Conservation (phyloP, 2,329 filamentous ascomycete genomes). For the Fusarium cyanostomum region DNA sequence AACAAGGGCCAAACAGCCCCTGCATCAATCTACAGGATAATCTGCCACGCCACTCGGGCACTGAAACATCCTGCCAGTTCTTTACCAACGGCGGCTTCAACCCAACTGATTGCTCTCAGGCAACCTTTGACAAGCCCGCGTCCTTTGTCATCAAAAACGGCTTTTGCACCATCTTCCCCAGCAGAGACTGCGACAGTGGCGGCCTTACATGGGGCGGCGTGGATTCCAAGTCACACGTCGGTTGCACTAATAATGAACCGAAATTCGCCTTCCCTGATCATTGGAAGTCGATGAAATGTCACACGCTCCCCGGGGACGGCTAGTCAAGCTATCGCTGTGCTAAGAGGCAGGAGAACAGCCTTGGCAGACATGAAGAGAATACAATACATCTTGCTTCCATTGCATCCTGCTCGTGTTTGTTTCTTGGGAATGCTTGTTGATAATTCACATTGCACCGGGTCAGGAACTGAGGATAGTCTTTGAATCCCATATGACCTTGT, state of each 20-base stretch:
- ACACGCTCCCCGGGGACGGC: too few species aligned
- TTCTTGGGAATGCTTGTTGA: too few species aligned
- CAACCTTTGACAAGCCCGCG: neutral
- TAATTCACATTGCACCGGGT: too few species aligned
- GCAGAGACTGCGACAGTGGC: neutral
- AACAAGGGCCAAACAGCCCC: neutral
- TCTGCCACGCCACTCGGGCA: neutral
- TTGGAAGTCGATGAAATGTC: constrained; percentile 15
- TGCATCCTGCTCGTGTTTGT: too few species aligned
- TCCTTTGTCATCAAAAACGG: constrained; percentile 6
- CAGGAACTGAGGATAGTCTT: too few species aligned
- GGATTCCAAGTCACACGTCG: neutral
- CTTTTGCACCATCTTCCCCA: constrained; percentile 4
- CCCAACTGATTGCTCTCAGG: neutral
- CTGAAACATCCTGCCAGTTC: constrained; percentile 3
- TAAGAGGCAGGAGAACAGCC: too few species aligned
- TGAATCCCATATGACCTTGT: too few species aligned
- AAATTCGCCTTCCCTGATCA: neutral
- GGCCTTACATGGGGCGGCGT: neutral
- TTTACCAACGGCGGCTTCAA: constrained; percentile 6
- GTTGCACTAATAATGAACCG: neutral
- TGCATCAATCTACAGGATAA: constrained; percentile 7
- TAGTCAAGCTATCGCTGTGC: too few species aligned
- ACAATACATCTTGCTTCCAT: too few species aligned
- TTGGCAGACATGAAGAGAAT: too few species aligned